These are phyloP conservation scores for Colletotrichum aenigma DNA, from an alignment of 2,329 filamentous ascomycete species.

Conservation along the genomic window DNA sequence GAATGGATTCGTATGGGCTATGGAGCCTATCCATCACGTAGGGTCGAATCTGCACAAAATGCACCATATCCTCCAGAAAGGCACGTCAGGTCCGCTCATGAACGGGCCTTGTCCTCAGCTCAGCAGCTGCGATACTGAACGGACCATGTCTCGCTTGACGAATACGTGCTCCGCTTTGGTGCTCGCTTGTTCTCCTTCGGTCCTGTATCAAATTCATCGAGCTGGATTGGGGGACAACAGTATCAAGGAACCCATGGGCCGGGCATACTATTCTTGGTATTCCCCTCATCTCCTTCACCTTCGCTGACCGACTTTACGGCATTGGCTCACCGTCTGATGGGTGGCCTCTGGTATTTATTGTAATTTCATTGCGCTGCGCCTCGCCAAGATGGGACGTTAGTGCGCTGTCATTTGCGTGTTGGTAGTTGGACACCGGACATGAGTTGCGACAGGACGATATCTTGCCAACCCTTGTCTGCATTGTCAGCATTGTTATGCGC, in stretches of 20 bases:
- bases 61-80: background rate
- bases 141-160: background rate
- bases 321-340: background rate
- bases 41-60: background rate
- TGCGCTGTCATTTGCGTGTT: background rate
- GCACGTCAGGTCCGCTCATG: background rate
- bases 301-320: background rate
- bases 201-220: background rate
- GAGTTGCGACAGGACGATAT: background rate
- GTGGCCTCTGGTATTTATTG: background rate
- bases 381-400: background rate
- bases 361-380: background rate
- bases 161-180: background rate
- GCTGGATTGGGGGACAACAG: background rate
- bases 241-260: background rate
- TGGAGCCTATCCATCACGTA: background rate
- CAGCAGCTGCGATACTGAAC: too few relatives aligned
- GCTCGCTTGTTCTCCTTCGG: background rate
- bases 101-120: background rate
- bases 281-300: background rate
- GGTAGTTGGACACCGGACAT: background rate
- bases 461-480: background rate
- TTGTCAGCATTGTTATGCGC: background rate
- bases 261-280: background rate
- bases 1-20: background rate